phyloP scores from a whole-genome alignment of 352 stramenopile species.

The Phytophthora vignae region DNA sequence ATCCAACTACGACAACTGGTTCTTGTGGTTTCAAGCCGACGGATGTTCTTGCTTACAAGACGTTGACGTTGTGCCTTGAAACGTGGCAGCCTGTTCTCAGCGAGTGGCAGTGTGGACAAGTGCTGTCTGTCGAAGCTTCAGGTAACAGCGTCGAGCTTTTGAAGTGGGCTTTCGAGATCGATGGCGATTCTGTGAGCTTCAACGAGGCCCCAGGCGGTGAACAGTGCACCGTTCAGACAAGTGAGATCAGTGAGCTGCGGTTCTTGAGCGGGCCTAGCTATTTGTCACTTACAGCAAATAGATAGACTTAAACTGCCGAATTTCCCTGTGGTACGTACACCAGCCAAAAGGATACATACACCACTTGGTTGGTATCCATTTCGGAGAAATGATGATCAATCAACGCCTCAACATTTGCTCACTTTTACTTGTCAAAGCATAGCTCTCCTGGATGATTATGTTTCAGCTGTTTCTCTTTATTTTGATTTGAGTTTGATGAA shows the following conservation, averaged over 20 bases:
- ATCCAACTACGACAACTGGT: constrained; percentile 26
- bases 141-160: constrained; percentile 28
- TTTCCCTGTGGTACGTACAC: too few species aligned
- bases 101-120: constrained; percentile 67
- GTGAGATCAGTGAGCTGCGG: constrained; percentile 63
- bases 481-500: too few species aligned
- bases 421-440: too few species aligned
- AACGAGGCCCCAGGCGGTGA: constrained; percentile 20
- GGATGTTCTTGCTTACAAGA: constrained; percentile 81
- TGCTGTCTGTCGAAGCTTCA: constrained; percentile 28
- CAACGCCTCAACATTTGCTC: too few species aligned
- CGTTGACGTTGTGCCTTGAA: constrained; percentile 75
- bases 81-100: constrained; percentile 81
- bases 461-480: too few species aligned
- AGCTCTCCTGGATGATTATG: too few species aligned
- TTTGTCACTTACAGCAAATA: constrained; percentile 22
- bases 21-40: constrained; percentile 38
- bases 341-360: too few species aligned
- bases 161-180: constrained; percentile 27
- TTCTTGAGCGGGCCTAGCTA: constrained; percentile 55
- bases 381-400: too few species aligned
- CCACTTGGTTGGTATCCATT: too few species aligned
- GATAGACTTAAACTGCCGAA: too few species aligned
- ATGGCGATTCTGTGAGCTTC: constrained; percentile 18
- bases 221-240: constrained; percentile 5